These are phyloP conservation scores for Dacryopinax spathularia DNA, from an alignment of 768 basidiomycete genomes.

Conservation along the genomic window DNA sequence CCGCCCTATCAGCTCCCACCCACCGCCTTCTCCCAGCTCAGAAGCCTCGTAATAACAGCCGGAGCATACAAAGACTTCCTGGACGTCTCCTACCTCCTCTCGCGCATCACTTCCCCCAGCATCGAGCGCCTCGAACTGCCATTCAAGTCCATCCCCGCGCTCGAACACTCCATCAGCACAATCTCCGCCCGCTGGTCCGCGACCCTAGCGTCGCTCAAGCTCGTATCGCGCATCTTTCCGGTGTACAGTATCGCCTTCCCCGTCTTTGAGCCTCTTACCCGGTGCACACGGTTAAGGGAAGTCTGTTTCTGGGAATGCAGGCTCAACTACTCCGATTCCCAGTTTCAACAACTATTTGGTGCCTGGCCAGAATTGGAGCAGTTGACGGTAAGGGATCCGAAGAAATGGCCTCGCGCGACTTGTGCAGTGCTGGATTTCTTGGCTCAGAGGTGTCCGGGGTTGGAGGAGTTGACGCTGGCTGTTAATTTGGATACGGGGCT, in stretches of 20 bases:
- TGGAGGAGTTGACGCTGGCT: not conserved
- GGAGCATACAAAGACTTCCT: slow-evolving; percentile 2
- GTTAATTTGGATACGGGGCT: not conserved
- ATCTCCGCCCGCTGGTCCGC: not conserved
- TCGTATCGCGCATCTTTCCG: slow-evolving; percentile 1
- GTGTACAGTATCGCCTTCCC: slow-evolving; percentile 2
- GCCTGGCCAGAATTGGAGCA: not conserved
- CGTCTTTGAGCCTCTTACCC: not conserved
- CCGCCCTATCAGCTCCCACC: not conserved
- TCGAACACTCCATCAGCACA: not conserved
- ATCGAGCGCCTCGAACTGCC: slow-evolving; percentile 1
- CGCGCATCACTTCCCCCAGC: not conserved
- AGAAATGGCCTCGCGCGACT: slow-evolving; percentile 1
- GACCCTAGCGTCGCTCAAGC: not conserved
- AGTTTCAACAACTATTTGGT: not conserved
- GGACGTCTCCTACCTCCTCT: not conserved
- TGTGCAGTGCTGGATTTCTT: not conserved
- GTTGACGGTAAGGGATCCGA: not conserved
- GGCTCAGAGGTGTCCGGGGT: not conserved
- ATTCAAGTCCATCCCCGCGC: not conserved
- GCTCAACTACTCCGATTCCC: not conserved
- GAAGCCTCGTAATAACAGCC: not conserved
- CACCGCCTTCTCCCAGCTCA: not conserved
- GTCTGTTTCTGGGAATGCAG: slow-evolving; percentile 2
- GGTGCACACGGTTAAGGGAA: not conserved